Evolutionary conservation across 768 basidiomycete species (phyloP).

Genomic region (Boletus reticuloceps): DNA sequence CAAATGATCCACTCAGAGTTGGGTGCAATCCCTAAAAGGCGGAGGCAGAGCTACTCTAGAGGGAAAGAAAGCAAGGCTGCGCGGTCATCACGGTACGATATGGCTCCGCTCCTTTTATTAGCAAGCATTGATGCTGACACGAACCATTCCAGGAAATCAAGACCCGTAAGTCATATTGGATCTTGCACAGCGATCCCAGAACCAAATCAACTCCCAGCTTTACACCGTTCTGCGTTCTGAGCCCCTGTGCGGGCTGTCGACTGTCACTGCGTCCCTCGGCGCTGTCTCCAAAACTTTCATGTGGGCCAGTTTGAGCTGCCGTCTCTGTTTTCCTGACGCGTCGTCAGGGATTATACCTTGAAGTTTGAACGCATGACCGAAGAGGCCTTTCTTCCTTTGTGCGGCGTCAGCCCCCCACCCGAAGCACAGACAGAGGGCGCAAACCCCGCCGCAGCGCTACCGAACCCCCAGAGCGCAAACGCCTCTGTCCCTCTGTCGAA

Average conservation of each 20-base stretch:
- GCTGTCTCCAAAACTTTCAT: background rate
- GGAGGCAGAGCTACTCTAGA: background rate
- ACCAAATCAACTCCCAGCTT: background rate
- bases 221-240: background rate
- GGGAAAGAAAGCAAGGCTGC: background rate
- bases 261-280: slow-evolving; percentile 3
- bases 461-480: background rate
- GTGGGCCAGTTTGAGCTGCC: background rate
- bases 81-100: slow-evolving; percentile 1
- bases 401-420: background rate
- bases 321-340: background rate
- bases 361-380: slow-evolving; percentile 5
- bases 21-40: background rate
- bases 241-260: slow-evolving; percentile 1
- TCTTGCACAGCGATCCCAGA: background rate
- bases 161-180: slow-evolving; percentile 1
- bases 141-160: slow-evolving; percentile 2
- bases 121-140: background rate
- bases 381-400: background rate
- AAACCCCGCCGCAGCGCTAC: background rate
- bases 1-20: background rate
- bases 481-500: background rate
- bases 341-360: slow-evolving; percentile 5
- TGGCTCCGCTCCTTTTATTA: background rate
- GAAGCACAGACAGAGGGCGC: background rate